A percentile compares a stretch with the other conserved stretches of the same genome.
Evolutionary conservation across 371 early-diverging fungal genomes (phyloP).

Genomic region (Rhizopus stolonifer): DNA sequence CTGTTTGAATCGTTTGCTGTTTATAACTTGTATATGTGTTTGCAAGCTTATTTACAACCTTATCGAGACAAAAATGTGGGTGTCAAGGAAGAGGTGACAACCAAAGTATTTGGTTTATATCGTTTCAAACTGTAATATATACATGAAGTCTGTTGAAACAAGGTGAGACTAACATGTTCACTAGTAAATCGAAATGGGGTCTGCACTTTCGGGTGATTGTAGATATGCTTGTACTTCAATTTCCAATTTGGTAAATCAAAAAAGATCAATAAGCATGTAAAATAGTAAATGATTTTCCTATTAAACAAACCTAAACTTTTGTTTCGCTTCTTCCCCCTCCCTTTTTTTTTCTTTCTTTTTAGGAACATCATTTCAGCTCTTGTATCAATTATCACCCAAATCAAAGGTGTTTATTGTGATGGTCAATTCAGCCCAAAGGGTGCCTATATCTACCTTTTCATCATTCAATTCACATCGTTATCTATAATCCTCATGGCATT

Average conservation of each 20-base stretch:
- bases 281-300: not conserved
- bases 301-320: not conserved
- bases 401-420: constrained; percentile 45
- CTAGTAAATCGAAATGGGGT: constrained; percentile 51
- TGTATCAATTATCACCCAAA: constrained; percentile 41
- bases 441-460: constrained; percentile 42
- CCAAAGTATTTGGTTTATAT: constrained; percentile 38
- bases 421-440: constrained; percentile 38
- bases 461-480: constrained; percentile 45
- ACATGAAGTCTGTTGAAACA: not conserved
- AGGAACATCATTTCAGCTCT: constrained; percentile 48
- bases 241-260: constrained; percentile 48
- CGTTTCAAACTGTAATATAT: constrained; percentile 36
- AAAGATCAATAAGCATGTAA: not conserved
- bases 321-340: no score
- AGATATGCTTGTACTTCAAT: constrained; percentile 48
- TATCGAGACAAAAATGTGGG: constrained; percentile 34
- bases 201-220: constrained; percentile 46
- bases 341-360: no score
- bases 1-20: constrained; percentile 52
- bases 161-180: not conserved
- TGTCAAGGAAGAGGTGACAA: constrained; percentile 29
- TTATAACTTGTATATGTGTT: constrained; percentile 42
- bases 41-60: constrained; percentile 48
- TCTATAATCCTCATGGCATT: constrained; percentile 45